Base-by-base conservation (phyloP, 108 stramenopile species). In the Discostella stelligeroides region DNA sequence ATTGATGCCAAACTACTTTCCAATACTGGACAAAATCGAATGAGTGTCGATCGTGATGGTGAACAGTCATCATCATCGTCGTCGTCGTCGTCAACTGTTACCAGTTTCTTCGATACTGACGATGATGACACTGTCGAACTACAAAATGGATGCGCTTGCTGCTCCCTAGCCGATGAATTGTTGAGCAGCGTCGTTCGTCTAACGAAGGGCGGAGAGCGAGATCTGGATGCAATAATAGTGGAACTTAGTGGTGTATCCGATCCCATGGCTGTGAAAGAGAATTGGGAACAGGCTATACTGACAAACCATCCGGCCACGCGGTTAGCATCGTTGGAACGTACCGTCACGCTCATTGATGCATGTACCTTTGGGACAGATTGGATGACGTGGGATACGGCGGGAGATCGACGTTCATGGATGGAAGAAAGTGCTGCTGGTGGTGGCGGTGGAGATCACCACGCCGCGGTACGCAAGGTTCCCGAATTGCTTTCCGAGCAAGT, bases 231-330 rank as follows among this genome's bases (percentile, higher is more conserved):
- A 20, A 63, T 97, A 53, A 91, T 98, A 10, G 91, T 98, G 10
- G 98, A 98, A 73, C 69, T 97, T 62, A 88, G 84, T 61, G 97
- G 97, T 15, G 92, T 98, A 15, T 94, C 97, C 0, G 98, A 98
- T 85, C 98, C 98, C 10, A 68, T 86, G 18, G 80, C 85, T 2
- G 89, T 98, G 17, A 67, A 88, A 38, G 73, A 87, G 34, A 91
- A 89, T 55, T 98, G 97, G 89, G 82, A 93, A 29, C 42, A 60
- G 60, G 89, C 91, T 24, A 75, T 60, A 55, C 14, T 67, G 37
- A 46, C 67, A 30, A 65, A 79, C 20, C 85, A 88, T 70, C 88
- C 88, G 14, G 88, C 87, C 9, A 87, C 88, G 12, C 21, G 73
- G 67, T 62, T 85, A 17, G 89, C 94, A 2, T 75, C 81, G 38